Base-by-base conservation (phyloP, 176 grass and related monocot species). In the Cocos nucifera region DNA sequence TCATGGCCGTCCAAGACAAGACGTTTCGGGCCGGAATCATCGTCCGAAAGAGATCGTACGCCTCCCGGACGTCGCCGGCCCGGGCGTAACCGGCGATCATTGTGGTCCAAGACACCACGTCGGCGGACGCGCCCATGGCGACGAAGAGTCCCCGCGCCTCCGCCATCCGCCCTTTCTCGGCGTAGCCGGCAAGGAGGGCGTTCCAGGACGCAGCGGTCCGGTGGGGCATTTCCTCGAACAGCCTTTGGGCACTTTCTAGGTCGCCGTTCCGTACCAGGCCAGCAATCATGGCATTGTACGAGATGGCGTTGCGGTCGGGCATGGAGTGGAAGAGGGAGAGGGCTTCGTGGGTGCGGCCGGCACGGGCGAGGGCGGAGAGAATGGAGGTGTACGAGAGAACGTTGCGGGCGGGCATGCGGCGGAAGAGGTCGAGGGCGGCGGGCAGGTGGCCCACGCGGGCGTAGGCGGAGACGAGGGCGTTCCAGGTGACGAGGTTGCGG, bases 151-250 rank as follows among this genome's bases (percentile, higher is more conserved):
- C n/a, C 17, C 49, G 24, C 22, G 63, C 63, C n/a, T 65, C 22
- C 5, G 49, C 22, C 63, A 65, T 65, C 15, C 22, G 49, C 15
- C 63, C 49, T 52, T 16, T 52, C 63, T 65, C 63, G 22, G 49
- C 49, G 63, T 52, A 65, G 2, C 63, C 63, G 3, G 63, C 49
- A 0, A 65, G 48, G 21, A 65, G 49, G 22, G 22, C 19, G 17
- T 65, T 65, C 50, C 63, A 39, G 22, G 63, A 65, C 15, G 63
- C 63, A 22, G 63, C 49, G 23, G 20, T 65, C 19, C 63, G 63
- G 5, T 65, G 15, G 22, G 63, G 49, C 63, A 65, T 65, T 65
- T 65, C 63, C 22, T 65, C 63, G 63, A 65, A 65, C 49, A 65
- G 5, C 17, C 23, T 65, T 22, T 16, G 49, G 4, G 63, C 63